These are phyloP conservation scores for Hypomyces perniciosus DNA, from an alignment of 2,329 filamentous ascomycete species.

Conservation along the genomic window DNA sequence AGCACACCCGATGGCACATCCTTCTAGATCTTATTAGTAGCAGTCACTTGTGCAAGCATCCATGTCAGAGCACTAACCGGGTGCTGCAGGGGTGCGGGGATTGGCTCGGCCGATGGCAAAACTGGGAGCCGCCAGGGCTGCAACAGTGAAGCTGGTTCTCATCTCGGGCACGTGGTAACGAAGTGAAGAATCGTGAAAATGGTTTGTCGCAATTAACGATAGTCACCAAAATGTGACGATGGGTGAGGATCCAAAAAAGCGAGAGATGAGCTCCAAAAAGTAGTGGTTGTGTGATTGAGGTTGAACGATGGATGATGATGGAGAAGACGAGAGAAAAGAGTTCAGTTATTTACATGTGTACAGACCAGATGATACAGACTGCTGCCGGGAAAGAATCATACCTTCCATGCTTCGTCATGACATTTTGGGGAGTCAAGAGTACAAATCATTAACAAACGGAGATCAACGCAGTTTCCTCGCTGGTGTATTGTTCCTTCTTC, in stretches of 20 bases:
- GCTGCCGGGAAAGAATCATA: neutral
- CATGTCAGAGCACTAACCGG: neutral
- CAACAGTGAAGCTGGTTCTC: slow-evolving; percentile 14
- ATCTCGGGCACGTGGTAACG: slow-evolving; percentile 16
- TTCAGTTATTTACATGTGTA: neutral
- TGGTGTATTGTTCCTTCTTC: neutral
- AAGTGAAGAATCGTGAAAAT: slow-evolving; percentile 17
- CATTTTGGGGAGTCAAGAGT: too few species aligned
- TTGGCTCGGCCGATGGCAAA: slow-evolving; percentile 7
- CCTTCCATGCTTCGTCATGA: neutral
- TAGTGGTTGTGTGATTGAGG: slow-evolving; percentile 20
- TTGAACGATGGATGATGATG: slow-evolving; percentile 17
- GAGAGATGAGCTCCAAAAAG: slow-evolving; percentile 21
- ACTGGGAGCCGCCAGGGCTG: slow-evolving; percentile 10
- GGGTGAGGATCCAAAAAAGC: slow-evolving; percentile 26
- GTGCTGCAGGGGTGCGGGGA: neutral
- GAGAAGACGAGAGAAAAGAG: slow-evolving; percentile 14
- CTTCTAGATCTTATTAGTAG: slow-evolving; percentile 7
- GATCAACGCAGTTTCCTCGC: neutral
- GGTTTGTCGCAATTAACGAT: slow-evolving; percentile 27
- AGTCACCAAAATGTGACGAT: slow-evolving; percentile 25
- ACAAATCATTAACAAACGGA: too few species aligned
- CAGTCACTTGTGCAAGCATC: neutral
- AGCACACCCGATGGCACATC: slow-evolving; percentile 18
- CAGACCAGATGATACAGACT: too few species aligned